Evolutionary conservation across 2,329 filamentous ascomycete species (phyloP), one percentile per base, ranked within the genome.

Genomic region (Nemania sp.): DNA sequence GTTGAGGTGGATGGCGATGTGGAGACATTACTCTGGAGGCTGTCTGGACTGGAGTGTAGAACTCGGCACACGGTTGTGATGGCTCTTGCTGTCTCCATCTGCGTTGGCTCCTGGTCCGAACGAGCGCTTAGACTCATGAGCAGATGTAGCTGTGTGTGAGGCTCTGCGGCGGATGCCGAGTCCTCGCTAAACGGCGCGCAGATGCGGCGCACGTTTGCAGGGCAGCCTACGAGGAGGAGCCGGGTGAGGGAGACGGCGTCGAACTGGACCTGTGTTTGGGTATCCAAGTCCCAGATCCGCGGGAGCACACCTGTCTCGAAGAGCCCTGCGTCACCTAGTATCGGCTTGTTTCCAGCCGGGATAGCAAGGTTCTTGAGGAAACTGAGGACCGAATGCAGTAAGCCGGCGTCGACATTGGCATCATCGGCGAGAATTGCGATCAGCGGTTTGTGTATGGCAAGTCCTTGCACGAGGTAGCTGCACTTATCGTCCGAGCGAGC

Each of bases 341-440:
- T 55, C 2, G 81, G 69, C 75, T 89, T 90, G 78, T 90, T 90
- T 27, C 77, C 75, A 0, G 78, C 64, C 0, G 88, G 87, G 58
- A 91, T 87, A 27, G 88, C 86, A 8, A 91, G 84, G 75, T 91
- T 91, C 77, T 89, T 90, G 67, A 90, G 83, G 73, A 90, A 89
- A 7, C 87, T 85, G 20, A 91, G 80, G 1, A 82, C 80, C 1
- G 87, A 83, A 73, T 90, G 88, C 0, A 88, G 80, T 18, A 89
- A 83, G 68, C 89, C 86, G 0, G 83, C 76, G 68, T 86, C 82
- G 7, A 72, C 76, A 26, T 73, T 76, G 5, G 71, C 74, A 6
- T 80, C 73, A 27, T 84, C 77, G 8, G 80, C 75, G 22, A 90
- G 78, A 47, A 87, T 75, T 8, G 75, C 64, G 54, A 84, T 75